Evolutionary conservation across 108 stramenopile species (phyloP).

Genomic region (Nannochloropsis gaditana): DNA sequence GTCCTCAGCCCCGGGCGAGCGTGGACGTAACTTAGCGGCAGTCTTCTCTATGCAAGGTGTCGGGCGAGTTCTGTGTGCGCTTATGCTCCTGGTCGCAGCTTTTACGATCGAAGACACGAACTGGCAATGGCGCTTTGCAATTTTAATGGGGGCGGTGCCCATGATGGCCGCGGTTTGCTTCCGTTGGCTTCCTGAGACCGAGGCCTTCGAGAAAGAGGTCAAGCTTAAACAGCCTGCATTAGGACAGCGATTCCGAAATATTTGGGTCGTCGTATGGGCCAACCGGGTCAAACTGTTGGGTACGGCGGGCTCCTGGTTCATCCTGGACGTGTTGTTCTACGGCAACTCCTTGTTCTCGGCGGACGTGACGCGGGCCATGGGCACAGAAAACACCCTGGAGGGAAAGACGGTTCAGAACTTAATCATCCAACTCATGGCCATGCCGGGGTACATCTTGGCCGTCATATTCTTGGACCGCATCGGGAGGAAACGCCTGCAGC

Average conservation of each 20-base stretch:
- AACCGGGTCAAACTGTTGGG: constrained; percentile 38
- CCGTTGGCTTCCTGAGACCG: neutral
- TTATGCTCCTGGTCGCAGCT: constrained; percentile 20
- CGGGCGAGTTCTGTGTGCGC: constrained; percentile 29
- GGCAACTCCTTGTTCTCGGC: constrained; percentile 37
- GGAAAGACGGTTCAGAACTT: constrained; percentile 31
- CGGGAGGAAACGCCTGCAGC: constrained; percentile 53
- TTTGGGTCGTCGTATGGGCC: too few relatives aligned
- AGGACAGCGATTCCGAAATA: neutral
- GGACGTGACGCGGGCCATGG: constrained; percentile 34
- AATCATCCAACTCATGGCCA: constrained; percentile 40
- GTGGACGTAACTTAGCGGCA: constrained; percentile 35
- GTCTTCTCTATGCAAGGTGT: constrained; percentile 60
- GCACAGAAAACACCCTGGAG: constrained; percentile 5
- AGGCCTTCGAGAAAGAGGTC: neutral
- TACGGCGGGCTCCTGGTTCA: constrained; percentile 57
- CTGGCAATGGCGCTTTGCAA: constrained; percentile 26
- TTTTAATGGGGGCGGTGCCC: constrained; percentile 26
- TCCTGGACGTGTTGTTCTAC: constrained; percentile 59
- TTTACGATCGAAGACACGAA: neutral
- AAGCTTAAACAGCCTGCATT: constrained; percentile 20
- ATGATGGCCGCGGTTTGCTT: constrained; percentile 27
- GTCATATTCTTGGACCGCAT: constrained; percentile 46
- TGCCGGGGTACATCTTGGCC: constrained; percentile 56
- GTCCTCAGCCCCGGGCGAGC: constrained; percentile 3